phyloP scores from a whole-genome alignment of 2,329 filamentous ascomycete genomes.

The Diplodia mutila region DNA sequence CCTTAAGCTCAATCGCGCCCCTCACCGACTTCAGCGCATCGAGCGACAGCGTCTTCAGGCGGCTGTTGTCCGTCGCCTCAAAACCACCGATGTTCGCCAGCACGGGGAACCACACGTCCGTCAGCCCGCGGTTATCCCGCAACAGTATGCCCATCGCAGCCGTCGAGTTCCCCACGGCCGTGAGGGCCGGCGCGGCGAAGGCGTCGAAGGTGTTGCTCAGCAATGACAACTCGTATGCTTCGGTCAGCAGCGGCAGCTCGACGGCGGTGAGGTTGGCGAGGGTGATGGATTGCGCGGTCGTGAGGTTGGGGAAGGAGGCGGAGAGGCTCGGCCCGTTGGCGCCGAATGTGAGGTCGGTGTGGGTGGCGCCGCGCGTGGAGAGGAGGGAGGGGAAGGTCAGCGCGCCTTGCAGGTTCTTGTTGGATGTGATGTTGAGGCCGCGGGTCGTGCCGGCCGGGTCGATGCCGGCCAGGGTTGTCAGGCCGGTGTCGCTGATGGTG shows the following conservation, averaged over 20 bases:
- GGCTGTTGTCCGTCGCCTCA: background rate
- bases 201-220: background rate
- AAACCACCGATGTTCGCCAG: background rate
- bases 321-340: background rate
- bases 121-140: background rate
- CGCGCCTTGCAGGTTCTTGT: background rate
- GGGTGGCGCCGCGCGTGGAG: background rate
- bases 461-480: background rate
- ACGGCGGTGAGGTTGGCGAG: background rate
- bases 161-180: background rate
- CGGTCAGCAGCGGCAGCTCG: background rate
- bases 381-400: background rate
- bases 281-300: background rate
- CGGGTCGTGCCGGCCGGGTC: background rate
- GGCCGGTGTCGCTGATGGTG: background rate
- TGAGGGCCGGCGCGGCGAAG: background rate
- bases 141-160: background rate
- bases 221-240: background rate
- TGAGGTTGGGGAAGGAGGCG: background rate
- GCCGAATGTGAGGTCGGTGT: background rate
- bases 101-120: background rate
- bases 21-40: background rate
- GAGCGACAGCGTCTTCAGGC: background rate
- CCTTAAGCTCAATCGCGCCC: background rate
- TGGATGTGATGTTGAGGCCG: constrained; percentile 1